A percentile compares a stretch with the other conserved stretches of the same genome.
These are phyloP conservation scores for Penicillium turbatum DNA, from an alignment of 495 filamentous ascomycete species.

Conservation along the genomic window DNA sequence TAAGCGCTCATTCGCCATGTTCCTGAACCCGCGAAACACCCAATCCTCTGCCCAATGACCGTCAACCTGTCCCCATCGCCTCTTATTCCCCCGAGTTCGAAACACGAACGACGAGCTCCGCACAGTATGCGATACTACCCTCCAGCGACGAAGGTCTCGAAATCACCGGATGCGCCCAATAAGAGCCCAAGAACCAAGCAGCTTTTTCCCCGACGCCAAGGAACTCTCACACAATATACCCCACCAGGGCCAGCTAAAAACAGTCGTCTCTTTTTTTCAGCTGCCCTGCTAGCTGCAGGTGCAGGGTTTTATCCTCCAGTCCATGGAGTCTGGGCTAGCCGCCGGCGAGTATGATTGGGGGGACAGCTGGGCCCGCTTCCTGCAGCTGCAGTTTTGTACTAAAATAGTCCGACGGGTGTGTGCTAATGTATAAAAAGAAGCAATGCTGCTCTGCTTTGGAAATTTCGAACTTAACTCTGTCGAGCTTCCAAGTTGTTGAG, in stretches of 20 bases:
- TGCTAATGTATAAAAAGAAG: neutral
- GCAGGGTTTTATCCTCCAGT: neutral
- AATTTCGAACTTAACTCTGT: neutral
- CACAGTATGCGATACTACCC: neutral
- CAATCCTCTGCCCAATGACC: neutral
- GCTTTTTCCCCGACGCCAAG: slow-evolving; percentile 8
- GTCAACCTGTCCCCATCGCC: neutral
- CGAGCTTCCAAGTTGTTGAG: too few species aligned
- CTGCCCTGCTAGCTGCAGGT: neutral
- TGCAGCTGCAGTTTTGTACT: neutral
- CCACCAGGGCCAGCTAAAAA: neutral
- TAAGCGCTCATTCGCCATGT: slow-evolving; percentile 17
- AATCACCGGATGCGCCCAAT: slow-evolving; percentile 2
- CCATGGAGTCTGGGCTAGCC: neutral
- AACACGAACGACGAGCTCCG: neutral
- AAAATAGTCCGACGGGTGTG: neutral
- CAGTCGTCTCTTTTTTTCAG: neutral
- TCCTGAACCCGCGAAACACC: slow-evolving; percentile 11
- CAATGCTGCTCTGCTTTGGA: neutral
- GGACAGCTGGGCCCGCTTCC: neutral
- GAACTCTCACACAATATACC: slow-evolving; percentile 5
- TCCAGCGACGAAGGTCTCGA: neutral
- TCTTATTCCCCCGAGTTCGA: neutral
- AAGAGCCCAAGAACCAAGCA: neutral
- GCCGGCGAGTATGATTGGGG: neutral